Evolutionary conservation across 768 basidiomycete species (phyloP).

Genomic region (Boletales sp.): DNA sequence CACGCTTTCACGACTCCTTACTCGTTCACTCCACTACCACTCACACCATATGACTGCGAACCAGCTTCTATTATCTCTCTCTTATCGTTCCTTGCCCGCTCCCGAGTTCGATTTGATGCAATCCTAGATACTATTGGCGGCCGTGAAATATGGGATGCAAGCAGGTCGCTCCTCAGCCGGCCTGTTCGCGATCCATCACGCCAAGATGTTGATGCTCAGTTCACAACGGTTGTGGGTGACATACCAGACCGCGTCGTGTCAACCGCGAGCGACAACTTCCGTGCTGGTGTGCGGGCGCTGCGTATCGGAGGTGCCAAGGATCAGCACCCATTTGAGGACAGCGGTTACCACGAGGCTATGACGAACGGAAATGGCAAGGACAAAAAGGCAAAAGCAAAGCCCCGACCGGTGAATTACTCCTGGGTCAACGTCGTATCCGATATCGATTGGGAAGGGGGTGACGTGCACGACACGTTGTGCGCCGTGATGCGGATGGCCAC

Average conservation of each 20-base stretch:
- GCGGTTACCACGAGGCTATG: constrained; percentile 21
- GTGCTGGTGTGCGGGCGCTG: constrained; percentile 66
- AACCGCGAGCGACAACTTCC: constrained; percentile 68
- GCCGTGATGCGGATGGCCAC: constrained; percentile 38
- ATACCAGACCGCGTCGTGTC: constrained; percentile 60
- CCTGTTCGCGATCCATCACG: constrained; percentile 27
- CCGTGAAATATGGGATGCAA: constrained; percentile 72
- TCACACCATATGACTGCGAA: constrained; percentile 27
- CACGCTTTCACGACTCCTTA: constrained; percentile 26
- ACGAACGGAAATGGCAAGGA: constrained; percentile 22
- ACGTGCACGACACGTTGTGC: constrained; percentile 53
- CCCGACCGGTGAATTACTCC: constrained; percentile 62
- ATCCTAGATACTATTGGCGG: constrained; percentile 85
- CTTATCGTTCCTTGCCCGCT: constrained; percentile 23
- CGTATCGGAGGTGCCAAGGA: constrained; percentile 30
- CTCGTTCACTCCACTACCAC: constrained; percentile 28
- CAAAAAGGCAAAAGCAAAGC: constrained; percentile 30
- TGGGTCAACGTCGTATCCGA: constrained; percentile 83
- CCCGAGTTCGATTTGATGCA: constrained; percentile 57
- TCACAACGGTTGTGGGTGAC: constrained; percentile 81
- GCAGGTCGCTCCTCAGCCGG: constrained; percentile 53
- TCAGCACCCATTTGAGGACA: constrained; percentile 23
- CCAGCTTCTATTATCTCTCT: constrained; percentile 22
- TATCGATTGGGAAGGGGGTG: constrained; percentile 79
- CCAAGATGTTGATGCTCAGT: constrained; percentile 43